phyloP scores from a whole-genome alignment of 768 basidiomycete species.

The Hortiboletus flavorubellus region DNA sequence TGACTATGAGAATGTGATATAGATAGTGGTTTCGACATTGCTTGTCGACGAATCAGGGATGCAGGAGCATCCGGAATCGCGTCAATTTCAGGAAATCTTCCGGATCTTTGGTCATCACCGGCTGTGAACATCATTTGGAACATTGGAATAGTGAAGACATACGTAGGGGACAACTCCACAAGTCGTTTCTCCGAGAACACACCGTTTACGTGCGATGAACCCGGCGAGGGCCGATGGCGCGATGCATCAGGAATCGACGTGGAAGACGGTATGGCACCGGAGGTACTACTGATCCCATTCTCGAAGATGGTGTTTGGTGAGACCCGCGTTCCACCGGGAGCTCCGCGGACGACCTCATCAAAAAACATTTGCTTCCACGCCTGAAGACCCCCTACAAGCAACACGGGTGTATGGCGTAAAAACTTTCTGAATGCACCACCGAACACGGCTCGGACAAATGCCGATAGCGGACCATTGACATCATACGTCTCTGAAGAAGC shows the following conservation, averaged over 20 bases:
- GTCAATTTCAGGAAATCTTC: slow-evolving; percentile 15
- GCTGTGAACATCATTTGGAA: slow-evolving; percentile 10
- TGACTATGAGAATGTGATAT: slow-evolving; percentile 46
- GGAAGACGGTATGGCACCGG: slow-evolving; percentile 23
- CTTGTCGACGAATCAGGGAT: slow-evolving; percentile 36
- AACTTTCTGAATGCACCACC: slow-evolving; percentile 70
- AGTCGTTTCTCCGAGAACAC: slow-evolving; percentile 16
- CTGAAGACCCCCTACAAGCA: slow-evolving; percentile 81
- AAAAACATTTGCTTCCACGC: slow-evolving; percentile 71
- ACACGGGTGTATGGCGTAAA: slow-evolving; percentile 70
- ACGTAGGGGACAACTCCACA: slow-evolving; percentile 21
- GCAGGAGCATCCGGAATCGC: slow-evolving; percentile 12
- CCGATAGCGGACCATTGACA: slow-evolving; percentile 49
- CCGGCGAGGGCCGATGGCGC: slow-evolving; percentile 11
- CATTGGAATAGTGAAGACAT: slow-evolving; percentile 8
- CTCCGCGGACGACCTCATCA: slow-evolving; percentile 33
- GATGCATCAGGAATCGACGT: slow-evolving; percentile 13
- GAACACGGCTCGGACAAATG: slow-evolving; percentile 66
- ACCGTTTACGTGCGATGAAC: slow-evolving; percentile 15
- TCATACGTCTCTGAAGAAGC: slow-evolving; percentile 52
- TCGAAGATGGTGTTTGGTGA: slow-evolving; percentile 21
- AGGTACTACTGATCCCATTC: slow-evolving; percentile 27
- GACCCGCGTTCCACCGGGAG: slow-evolving; percentile 12
- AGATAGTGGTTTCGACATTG: slow-evolving; percentile 41
- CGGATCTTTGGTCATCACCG: slow-evolving; percentile 13